Conservation (phyloP, 305 asterid species). For the Striga hermonthica region DNA sequence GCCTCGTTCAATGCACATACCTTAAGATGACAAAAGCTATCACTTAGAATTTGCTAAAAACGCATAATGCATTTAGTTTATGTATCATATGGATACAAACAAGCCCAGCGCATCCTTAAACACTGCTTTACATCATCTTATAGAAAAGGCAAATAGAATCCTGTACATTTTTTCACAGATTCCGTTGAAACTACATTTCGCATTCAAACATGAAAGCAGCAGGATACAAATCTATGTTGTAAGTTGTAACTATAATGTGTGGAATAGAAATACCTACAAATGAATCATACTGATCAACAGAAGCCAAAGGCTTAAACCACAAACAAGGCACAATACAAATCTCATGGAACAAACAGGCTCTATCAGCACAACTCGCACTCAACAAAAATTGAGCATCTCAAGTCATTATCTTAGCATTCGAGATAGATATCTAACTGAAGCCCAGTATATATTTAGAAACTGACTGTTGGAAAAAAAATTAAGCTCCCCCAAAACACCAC, state of each 20-base stretch:
- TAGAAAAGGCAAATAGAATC: neutral
- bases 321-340: neutral
- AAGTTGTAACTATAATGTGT: neutral
- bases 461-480: slow-evolving; percentile 6
- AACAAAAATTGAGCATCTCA: neutral
- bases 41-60: slow-evolving; percentile 14
- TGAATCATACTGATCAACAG: neutral
- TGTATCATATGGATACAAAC: neutral
- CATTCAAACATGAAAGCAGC: neutral
- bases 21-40: slow-evolving; percentile 36
- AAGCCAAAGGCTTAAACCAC: neutral
- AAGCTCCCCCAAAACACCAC: neutral
- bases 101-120: slow-evolving; percentile 16
- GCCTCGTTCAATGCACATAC: slow-evolving; percentile 93
- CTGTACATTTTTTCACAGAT: no score
- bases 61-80: slow-evolving; percentile 8
- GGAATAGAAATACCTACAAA: neutral
- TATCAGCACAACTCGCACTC: neutral
- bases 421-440: neutral
- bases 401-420: neutral
- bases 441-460: neutral
- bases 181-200: neutral
- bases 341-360: neutral
- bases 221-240: neutral
- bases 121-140: slow-evolving; percentile 16